phyloP scores from a whole-genome alignment of 2,329 filamentous ascomycete genomes.

The Alternaria sp. region DNA sequence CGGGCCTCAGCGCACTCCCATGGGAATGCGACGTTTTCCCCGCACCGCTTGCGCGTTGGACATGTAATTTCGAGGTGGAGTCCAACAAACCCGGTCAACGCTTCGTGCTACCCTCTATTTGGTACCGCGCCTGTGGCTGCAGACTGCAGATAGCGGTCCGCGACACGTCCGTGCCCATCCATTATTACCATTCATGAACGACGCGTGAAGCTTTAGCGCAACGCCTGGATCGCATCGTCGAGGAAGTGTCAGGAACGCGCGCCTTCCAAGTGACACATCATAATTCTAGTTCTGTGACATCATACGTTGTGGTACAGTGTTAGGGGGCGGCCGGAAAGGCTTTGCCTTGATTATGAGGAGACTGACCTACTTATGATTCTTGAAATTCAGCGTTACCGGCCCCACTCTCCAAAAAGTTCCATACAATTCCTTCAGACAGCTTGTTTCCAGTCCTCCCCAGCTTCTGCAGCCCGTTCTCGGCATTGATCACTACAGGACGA shows the following conservation, averaged over 20 bases:
- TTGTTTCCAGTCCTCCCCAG: conserved; percentile 10
- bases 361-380: background rate
- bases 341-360: background rate
- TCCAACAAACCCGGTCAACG: conserved; percentile 10
- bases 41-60: background rate
- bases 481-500: conserved; percentile 10
- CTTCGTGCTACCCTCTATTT: conserved; percentile 8
- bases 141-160: conserved; percentile 17
- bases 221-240: background rate
- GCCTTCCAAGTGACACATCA: background rate
- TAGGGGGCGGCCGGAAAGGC: background rate
- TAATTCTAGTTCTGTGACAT: background rate
- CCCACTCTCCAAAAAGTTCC: conserved; percentile 4
- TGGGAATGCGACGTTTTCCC: conserved; percentile 4
- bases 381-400: background rate
- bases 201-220: background rate
- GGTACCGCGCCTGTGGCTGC: conserved; percentile 14
- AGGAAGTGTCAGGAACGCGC: background rate
- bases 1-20: background rate
- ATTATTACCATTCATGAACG: background rate
- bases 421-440: conserved; percentile 13
- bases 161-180: conserved; percentile 9
- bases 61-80: conserved; percentile 3
- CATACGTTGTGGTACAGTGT: background rate
- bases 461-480: conserved; percentile 1